phyloP scores from a whole-genome alignment of 805 yeast species.

The Clavispora fructus region DNA sequence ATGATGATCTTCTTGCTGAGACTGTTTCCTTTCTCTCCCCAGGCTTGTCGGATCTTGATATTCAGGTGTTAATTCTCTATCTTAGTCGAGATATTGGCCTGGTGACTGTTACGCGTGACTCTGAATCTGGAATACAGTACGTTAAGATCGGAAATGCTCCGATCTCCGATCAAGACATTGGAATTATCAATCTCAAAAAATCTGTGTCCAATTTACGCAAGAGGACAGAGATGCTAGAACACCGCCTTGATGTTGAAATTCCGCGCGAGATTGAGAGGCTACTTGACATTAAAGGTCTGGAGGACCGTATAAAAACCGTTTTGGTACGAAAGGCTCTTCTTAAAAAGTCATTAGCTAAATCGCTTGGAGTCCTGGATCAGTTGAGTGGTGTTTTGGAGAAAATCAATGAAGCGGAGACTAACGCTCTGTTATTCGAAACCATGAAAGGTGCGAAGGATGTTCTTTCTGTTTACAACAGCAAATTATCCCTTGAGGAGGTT shows the following conservation, averaged over 20 bases:
- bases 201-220: constrained; percentile 15
- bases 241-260: constrained; percentile 15
- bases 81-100: constrained; percentile 21
- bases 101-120: constrained; percentile 1
- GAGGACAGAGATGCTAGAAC: constrained; percentile 16
- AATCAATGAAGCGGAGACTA: constrained; percentile 32
- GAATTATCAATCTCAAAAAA: constrained; percentile 23
- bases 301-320: constrained; percentile 14
- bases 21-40: not conserved
- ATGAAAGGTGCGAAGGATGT: constrained; percentile 21
- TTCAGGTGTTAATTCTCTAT: constrained; percentile 22
- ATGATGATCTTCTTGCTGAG: not conserved
- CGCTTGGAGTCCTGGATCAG: constrained; percentile 15
- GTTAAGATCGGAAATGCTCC: constrained; percentile 17
- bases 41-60: constrained; percentile 18
- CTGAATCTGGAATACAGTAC: constrained; percentile 1
- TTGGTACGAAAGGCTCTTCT: constrained; percentile 13
- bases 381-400: constrained; percentile 22
- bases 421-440: constrained; percentile 20
- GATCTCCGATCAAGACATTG: constrained; percentile 27
- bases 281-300: constrained; percentile 12
- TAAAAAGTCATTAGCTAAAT: constrained; percentile 15
- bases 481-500: constrained; percentile 22
- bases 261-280: constrained; percentile 12
- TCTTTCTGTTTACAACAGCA: constrained; percentile 24